Percentiles rank a stretch among this genome's conserved stretches.
phyloP scores from a whole-genome alignment of 495 filamentous ascomycete species.

The Talaromyces liani region DNA sequence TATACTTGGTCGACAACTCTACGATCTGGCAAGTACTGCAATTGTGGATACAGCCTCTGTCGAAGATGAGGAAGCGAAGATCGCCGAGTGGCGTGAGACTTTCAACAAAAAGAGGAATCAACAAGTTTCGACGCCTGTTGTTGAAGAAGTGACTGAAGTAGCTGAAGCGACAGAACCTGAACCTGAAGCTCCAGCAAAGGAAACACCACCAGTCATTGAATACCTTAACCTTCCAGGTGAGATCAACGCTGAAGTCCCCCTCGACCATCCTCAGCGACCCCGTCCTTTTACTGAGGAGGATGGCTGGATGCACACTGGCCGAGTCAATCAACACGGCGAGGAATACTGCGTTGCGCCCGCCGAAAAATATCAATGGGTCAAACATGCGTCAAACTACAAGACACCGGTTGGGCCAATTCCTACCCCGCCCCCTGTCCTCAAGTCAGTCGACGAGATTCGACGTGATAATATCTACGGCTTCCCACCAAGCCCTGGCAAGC shows the following conservation, averaged over 20 bases:
- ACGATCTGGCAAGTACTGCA: conserved; percentile 19
- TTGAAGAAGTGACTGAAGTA: background rate
- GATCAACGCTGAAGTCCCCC: conserved; percentile 5
- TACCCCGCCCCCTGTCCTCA: conserved; percentile 24
- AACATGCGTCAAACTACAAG: conserved; percentile 6
- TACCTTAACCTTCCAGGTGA: conserved; percentile 7
- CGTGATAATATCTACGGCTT: conserved; percentile 28
- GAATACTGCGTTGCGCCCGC: conserved; percentile 21
- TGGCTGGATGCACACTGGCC: conserved; percentile 30
- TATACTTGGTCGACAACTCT: conserved; percentile 17
- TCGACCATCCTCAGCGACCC: conserved; percentile 13
- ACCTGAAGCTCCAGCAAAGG: background rate
- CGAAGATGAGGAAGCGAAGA: conserved; percentile 9
- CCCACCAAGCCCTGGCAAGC: conserved; percentile 32
- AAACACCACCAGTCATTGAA: background rate
- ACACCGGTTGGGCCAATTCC: conserved; percentile 16
- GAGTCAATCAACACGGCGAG: conserved; percentile 27
- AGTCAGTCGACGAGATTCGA: conserved; percentile 20
- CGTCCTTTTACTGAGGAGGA: conserved; percentile 17
- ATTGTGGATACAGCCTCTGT: conserved; percentile 14
- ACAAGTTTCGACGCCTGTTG: background rate
- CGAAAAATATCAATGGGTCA: conserved; percentile 17
- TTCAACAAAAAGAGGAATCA: conserved; percentile 11
- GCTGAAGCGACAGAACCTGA: background rate
- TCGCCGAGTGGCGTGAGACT: conserved; percentile 14